phyloP scores from a whole-genome alignment of 176 grass and related monocot genomes.

The Oryza glumipatula region DNA sequence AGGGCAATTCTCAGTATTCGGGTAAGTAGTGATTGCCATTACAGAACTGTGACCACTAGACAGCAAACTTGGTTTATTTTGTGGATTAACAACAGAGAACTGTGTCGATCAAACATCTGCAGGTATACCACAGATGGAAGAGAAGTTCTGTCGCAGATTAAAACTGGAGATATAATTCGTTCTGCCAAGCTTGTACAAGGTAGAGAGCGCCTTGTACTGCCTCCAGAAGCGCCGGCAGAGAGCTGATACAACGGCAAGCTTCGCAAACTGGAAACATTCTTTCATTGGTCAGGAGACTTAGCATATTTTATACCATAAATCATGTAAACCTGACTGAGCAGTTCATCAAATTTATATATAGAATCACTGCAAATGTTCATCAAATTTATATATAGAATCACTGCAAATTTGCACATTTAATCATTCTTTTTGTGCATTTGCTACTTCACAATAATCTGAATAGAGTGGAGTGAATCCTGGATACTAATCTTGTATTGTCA shows the following conservation, averaged over 20 bases:
- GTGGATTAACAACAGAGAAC: not conserved
- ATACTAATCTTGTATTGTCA: constrained; percentile 21
- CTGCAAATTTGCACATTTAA: constrained; percentile 32
- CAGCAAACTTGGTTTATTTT: not conserved
- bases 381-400: constrained; percentile 35
- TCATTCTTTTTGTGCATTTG: not conserved
- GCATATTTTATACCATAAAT: constrained; percentile 46
- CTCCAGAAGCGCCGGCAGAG: constrained; percentile 43
- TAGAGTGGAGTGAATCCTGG: not conserved
- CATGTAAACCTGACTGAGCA: constrained; percentile 35
- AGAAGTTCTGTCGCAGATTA: constrained; percentile 86
- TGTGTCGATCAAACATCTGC: constrained; percentile 27
- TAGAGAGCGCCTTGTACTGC: constrained; percentile 75
- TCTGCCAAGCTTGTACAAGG: constrained; percentile 86
- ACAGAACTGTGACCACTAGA: constrained; percentile 12
- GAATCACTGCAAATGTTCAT: constrained; percentile 18
- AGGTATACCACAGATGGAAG: constrained; percentile 80
- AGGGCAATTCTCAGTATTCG: constrained; percentile 97
- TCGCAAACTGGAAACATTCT: constrained; percentile 30
- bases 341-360: constrained; percentile 22
- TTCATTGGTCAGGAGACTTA: constrained; percentile 37
- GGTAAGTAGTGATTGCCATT: constrained; percentile 52
- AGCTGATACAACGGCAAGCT: constrained; percentile 43
- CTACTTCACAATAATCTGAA: constrained; percentile 10
- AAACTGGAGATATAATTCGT: constrained; percentile 82